Percentiles rank a stretch among this genome's conserved stretches.
These are phyloP conservation scores for Venturia asperata DNA, from an alignment of 2,329 filamentous ascomycete genomes.

Conservation along the genomic window DNA sequence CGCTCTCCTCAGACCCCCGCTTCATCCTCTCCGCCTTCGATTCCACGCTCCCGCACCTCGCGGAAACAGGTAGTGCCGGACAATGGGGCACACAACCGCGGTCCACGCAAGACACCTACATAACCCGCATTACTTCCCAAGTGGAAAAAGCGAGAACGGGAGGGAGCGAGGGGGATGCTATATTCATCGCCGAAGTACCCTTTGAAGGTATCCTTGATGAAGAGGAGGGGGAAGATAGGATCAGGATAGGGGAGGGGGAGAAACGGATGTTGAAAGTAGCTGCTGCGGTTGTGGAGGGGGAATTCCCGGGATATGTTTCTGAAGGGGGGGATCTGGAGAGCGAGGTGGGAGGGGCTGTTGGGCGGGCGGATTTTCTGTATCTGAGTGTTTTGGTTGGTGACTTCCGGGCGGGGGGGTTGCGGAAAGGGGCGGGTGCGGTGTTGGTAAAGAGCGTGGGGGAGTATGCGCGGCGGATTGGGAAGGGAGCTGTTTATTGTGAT, in stretches of 20 bases:
- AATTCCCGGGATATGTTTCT: neutral
- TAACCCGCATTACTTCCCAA: neutral
- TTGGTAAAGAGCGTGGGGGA: neutral
- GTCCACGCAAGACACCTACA: neutral
- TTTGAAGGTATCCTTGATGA: neutral
- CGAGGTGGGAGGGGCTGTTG: neutral
- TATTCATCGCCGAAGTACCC: neutral
- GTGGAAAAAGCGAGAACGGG: neutral
- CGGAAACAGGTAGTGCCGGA: neutral
- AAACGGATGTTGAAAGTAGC: neutral
- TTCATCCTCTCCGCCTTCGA: neutral
- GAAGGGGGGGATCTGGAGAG: neutral
- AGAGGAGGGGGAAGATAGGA: neutral
- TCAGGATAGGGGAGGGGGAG: neutral
- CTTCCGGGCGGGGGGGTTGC: neutral
- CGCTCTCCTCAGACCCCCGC: neutral
- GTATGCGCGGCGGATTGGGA: neutral
- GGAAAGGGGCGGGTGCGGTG: neutral
- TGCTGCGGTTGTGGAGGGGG: neutral
- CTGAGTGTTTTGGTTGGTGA: neutral
- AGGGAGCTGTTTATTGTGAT: neutral
- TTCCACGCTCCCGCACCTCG: neutral
- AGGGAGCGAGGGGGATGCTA: neutral
- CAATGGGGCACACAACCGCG: neutral
- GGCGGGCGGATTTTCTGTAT: neutral